phyloP scores from a whole-genome alignment of 805 yeast species.

The Metschnikowia chrysomelidarum region DNA sequence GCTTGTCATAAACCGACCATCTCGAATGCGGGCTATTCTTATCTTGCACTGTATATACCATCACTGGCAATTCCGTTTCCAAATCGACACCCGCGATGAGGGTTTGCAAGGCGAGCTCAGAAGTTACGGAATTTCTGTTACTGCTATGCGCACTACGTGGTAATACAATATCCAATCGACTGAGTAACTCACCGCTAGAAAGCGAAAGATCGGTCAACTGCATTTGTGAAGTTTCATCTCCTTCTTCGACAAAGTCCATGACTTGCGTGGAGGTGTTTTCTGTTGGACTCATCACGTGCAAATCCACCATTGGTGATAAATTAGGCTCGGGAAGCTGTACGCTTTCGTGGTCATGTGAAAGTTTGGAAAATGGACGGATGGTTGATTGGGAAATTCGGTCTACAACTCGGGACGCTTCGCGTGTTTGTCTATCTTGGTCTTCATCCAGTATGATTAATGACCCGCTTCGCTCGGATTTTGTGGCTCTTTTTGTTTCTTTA shows the following conservation, averaged over 20 bases:
- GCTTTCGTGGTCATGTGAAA: not conserved
- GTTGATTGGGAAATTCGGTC: too few relatives aligned
- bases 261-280: slow-evolving; percentile 3
- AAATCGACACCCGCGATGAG: slow-evolving; percentile 31
- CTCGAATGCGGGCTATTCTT: slow-evolving; percentile 8
- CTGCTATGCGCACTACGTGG: not conserved
- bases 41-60: slow-evolving; percentile 32
- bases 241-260: slow-evolving; percentile 4
- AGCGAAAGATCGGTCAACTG: slow-evolving; percentile 14
- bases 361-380: not conserved
- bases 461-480: too few relatives aligned
- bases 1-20: slow-evolving; percentile 11
- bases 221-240: not conserved
- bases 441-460: too few relatives aligned
- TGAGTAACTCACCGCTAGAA: slow-evolving; percentile 21
- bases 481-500: not conserved
- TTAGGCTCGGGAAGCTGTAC: slow-evolving; percentile 9
- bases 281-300: not conserved
- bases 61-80: slow-evolving; percentile 26
- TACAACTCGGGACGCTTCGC: too few relatives aligned
- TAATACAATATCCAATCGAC: slow-evolving; percentile 7
- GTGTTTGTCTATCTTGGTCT: too few relatives aligned
- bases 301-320: slow-evolving; percentile 2
- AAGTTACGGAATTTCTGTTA: slow-evolving; percentile 3
- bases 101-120: slow-evolving; percentile 10